Conservation (phyloP, 495 filamentous ascomycete species). For the Aspergillus cristatus region DNA sequence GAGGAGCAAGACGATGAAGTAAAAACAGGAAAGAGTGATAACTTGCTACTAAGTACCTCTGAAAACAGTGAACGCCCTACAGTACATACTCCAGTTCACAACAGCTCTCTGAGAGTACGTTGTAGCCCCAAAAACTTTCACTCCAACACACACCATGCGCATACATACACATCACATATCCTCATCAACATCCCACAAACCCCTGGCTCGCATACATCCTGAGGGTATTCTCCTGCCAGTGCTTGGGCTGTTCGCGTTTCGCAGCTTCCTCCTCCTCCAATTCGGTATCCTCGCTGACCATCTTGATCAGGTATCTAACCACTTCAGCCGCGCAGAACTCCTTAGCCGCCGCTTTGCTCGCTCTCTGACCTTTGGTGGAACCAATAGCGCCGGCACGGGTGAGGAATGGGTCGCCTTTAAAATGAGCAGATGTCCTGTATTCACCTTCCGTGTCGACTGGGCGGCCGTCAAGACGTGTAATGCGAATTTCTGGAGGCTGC, state of each 20-base stretch:
- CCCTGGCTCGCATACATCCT: no score
- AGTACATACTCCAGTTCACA: no score
- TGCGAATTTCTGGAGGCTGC: constrained; percentile 12
- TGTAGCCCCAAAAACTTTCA: no score
- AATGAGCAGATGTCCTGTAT: constrained; percentile 14
- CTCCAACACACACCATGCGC: no score
- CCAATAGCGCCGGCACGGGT: constrained; percentile 22
- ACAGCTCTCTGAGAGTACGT: no score
- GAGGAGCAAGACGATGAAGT: no score
- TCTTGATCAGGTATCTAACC: constrained; percentile 17
- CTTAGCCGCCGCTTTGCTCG: constrained; percentile 1
- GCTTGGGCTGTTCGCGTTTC: background rate
- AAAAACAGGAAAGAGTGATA: no score
- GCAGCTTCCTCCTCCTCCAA: constrained; percentile 3
- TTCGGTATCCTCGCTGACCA: constrained; percentile 20
- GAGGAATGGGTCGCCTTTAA: constrained; percentile 23
- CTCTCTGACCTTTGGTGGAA: constrained; percentile 2
- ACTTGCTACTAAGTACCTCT: no score
- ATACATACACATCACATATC: no score
- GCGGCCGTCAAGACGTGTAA: constrained; percentile 5
- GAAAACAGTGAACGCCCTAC: no score
- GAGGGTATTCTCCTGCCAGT: background rate
- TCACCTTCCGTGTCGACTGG: constrained; percentile 5
- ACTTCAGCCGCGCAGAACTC: constrained; percentile 17
- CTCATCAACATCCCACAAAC: no score